These are phyloP conservation scores for Termitomyces sp. DNA, from an alignment of 768 basidiomycete species.

Conservation along the genomic window DNA sequence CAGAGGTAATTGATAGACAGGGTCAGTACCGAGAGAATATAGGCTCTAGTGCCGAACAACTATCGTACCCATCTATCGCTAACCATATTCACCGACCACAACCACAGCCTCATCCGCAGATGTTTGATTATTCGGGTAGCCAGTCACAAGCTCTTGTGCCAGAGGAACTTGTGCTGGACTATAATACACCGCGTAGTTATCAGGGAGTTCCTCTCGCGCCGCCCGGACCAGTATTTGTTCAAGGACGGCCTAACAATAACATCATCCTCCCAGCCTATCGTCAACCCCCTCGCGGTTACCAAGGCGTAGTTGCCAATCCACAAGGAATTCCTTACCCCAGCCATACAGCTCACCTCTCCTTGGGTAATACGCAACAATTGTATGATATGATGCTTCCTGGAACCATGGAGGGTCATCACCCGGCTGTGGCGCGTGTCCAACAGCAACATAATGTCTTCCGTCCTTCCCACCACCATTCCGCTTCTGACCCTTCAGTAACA, in stretches of 20 bases:
- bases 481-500: conserved; percentile 73
- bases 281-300: conserved; percentile 55
- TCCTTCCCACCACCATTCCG: conserved; percentile 73
- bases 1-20: conserved; percentile 32
- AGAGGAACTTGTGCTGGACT: conserved; percentile 51
- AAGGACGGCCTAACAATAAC: conserved; percentile 47
- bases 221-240: conserved; percentile 41
- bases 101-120: conserved; percentile 38
- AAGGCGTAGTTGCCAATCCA: conserved; percentile 46
- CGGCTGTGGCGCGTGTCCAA: conserved; percentile 71
- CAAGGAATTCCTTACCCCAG: conserved; percentile 47
- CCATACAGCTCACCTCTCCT: conserved; percentile 64
- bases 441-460: conserved; percentile 76
- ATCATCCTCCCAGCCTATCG: conserved; percentile 51
- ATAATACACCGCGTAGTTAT: conserved; percentile 51
- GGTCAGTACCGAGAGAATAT: conserved; percentile 45
- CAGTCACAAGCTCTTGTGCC: conserved; percentile 26
- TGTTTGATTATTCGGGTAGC: conserved; percentile 45
- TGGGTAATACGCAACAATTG: conserved; percentile 71
- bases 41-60: conserved; percentile 35
- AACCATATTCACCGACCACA: conserved; percentile 51
- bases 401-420: conserved; percentile 46
- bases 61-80: conserved; percentile 66
- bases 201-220: conserved; percentile 24
- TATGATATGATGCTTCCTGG: conserved; percentile 76